Percentiles rank a stretch among this genome's conserved stretches.
Conservation (phyloP, 371 early-diverging fungal genomes). For the Mortierella sp. region DNA sequence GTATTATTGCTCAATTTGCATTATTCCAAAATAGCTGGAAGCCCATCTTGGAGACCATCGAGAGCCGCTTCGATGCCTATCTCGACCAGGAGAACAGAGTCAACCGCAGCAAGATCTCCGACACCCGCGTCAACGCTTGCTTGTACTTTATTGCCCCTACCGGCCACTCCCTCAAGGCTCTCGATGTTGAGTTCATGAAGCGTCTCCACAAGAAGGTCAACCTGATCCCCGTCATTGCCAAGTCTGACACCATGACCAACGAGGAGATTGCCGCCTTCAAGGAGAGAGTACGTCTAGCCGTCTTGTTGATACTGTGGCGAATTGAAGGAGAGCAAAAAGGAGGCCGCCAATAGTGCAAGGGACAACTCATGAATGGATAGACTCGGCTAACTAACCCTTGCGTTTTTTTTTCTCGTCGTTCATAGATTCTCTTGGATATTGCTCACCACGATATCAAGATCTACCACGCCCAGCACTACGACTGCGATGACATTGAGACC, state of each 20-base stretch:
- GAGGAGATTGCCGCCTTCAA: conserved; percentile 96
- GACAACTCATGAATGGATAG: not conserved
- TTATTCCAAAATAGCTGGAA: conserved; percentile 77
- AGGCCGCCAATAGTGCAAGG: not conserved
- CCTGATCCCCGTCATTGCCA: conserved; percentile 98
- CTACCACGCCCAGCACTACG: conserved; percentile 92
- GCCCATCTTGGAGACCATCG: conserved; percentile 96
- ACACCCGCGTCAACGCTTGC: conserved; percentile 97
- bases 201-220: conserved; percentile 94
- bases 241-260: conserved; percentile 97
- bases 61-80: conserved; percentile 95
- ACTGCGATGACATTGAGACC: conserved; percentile 95
- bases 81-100: conserved; percentile 94
- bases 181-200: conserved; percentile 98
- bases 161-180: conserved; percentile 92
- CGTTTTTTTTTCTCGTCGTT: not conserved
- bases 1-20: not conserved
- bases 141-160: conserved; percentile 98
- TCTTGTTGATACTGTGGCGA: not conserved
- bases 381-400: not conserved
- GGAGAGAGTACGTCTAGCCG: conserved; percentile 64
- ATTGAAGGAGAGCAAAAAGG: not conserved
- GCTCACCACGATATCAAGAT: conserved; percentile 93
- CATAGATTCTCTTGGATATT: conserved; percentile 90
- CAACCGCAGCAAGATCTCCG: conserved; percentile 89